Conservation (phyloP, 768 basidiomycete species). For the Termitomyces titanicus region DNA sequence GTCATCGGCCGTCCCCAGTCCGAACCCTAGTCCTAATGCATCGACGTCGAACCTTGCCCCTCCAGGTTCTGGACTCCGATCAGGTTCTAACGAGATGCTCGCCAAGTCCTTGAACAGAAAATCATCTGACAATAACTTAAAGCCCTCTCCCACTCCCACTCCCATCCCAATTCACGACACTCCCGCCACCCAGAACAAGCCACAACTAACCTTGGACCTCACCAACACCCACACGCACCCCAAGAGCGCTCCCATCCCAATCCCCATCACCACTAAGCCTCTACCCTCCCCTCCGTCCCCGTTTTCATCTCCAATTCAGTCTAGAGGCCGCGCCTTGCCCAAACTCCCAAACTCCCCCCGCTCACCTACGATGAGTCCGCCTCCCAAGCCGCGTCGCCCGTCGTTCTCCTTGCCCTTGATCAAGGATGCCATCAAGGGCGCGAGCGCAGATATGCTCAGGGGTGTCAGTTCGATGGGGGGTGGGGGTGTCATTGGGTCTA, state of each 20-base stretch:
- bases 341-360: background rate
- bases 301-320: background rate
- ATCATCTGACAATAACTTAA: background rate
- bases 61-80: constrained; percentile 4
- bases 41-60: constrained; percentile 12
- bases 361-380: background rate
- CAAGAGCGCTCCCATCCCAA: background rate
- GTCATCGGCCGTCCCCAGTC: constrained; percentile 18
- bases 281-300: background rate
- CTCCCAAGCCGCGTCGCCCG: constrained; percentile 8
- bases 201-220: background rate
- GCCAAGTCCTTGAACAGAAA: constrained; percentile 14
- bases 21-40: constrained; percentile 13
- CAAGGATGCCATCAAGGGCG: constrained; percentile 15
- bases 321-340: background rate
- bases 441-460: constrained; percentile 13
- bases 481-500: constrained; percentile 5
- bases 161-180: background rate
- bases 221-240: background rate
- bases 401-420: constrained; percentile 15
- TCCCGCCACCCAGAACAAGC: background rate
- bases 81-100: constrained; percentile 13
- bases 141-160: background rate
- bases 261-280: background rate
- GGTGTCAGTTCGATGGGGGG: constrained; percentile 16